Percentiles rank a stretch among this genome's conserved stretches.
phyloP scores from a whole-genome alignment of 2,329 filamentous ascomycete genomes.

The Fusarium globosum region DNA sequence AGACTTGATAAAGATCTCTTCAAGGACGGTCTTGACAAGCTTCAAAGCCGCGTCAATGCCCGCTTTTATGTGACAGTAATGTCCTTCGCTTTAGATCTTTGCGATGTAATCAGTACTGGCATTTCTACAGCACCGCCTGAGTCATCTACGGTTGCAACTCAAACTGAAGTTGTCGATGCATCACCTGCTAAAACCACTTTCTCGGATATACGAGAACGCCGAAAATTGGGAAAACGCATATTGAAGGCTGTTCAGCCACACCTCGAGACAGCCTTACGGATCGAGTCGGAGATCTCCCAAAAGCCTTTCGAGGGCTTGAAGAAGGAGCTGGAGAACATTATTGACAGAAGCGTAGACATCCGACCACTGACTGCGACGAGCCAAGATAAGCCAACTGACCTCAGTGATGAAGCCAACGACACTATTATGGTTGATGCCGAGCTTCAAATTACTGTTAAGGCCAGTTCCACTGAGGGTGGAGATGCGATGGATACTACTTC shows the following conservation, averaged over 20 bases:
- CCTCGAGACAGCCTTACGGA: slow-evolving; percentile 78
- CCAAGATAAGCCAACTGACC: slow-evolving; percentile 53
- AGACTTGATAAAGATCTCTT: slow-evolving; percentile 76
- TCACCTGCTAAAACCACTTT: slow-evolving; percentile 64
- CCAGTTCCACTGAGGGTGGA: slow-evolving; percentile 40
- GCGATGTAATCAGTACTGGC: slow-evolving; percentile 62
- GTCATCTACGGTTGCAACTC: slow-evolving; percentile 41
- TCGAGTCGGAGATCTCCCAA: slow-evolving; percentile 83
- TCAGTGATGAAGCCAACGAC: slow-evolving; percentile 56
- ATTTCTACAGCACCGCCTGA: slow-evolving; percentile 57
- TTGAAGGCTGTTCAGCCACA: slow-evolving; percentile 83
- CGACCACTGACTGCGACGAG: slow-evolving; percentile 52
- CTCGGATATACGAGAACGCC: slow-evolving; percentile 81
- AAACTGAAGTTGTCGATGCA: slow-evolving; percentile 55
- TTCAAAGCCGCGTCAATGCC: slow-evolving; percentile 64
- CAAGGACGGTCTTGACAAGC: slow-evolving; percentile 59
- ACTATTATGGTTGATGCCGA: slow-evolving; percentile 64
- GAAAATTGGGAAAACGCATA: slow-evolving; percentile 88
- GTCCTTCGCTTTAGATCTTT: slow-evolving; percentile 67
- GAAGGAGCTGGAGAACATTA: slow-evolving; percentile 77
- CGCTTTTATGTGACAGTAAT: slow-evolving; percentile 69
- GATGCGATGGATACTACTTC: slow-evolving; percentile 53
- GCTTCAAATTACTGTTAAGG: slow-evolving; percentile 60
- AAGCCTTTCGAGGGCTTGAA: slow-evolving; percentile 76
- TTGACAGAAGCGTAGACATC: slow-evolving; percentile 74